Evolutionary conservation across 306 rosid genomes (phyloP).

Genomic region (Lathyrus sativus): DNA sequence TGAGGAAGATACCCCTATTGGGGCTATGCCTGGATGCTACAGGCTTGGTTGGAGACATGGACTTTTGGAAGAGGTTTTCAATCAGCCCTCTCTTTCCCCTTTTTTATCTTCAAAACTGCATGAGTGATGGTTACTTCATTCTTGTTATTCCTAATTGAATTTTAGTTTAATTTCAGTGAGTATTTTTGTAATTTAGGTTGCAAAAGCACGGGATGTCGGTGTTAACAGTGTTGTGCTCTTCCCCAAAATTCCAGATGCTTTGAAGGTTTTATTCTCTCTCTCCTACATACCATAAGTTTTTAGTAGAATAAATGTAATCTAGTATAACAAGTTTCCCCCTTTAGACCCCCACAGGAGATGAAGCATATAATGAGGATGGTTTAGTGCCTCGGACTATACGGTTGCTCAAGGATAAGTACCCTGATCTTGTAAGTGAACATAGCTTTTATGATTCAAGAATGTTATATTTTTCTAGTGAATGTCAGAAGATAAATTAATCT

Average conservation of each 20-base stretch:
- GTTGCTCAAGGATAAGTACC: conserved; percentile 86
- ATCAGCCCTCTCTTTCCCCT: conserved; percentile 17
- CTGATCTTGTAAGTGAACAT: conserved; percentile 80
- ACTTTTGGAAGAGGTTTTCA: conserved; percentile 81
- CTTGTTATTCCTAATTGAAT: conserved; percentile 12
- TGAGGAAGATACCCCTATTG: conserved; percentile 86
- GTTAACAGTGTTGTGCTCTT: conserved; percentile 86
- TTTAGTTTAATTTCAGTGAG: conserved; percentile 24
- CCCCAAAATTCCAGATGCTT: conserved; percentile 95
- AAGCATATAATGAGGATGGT: conserved; percentile 87
- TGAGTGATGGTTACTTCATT: conserved; percentile 17
- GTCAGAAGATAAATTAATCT: conserved; percentile 26
- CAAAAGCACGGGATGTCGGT: conserved; percentile 88
- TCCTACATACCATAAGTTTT: conserved; percentile 28
- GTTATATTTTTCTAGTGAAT: conserved; percentile 19
- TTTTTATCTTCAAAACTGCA: conserved; percentile 17
- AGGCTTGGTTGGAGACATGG: conserved; percentile 99
- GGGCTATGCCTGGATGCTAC: conserved; percentile 98
- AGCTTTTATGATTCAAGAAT: conserved; percentile 19
- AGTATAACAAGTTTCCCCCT: conserved; percentile 36
- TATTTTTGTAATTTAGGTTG: conserved; percentile 67
- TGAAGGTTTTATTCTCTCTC: conserved; percentile 63
- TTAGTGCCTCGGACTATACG: conserved; percentile 88
- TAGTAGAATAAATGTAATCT: conserved; percentile 24
- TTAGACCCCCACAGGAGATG: conserved; percentile 83